Percentiles rank a stretch among this genome's conserved stretches.
These are phyloP conservation scores for Pholiota conissans DNA, from an alignment of 768 basidiomycete species.

Conservation along the genomic window DNA sequence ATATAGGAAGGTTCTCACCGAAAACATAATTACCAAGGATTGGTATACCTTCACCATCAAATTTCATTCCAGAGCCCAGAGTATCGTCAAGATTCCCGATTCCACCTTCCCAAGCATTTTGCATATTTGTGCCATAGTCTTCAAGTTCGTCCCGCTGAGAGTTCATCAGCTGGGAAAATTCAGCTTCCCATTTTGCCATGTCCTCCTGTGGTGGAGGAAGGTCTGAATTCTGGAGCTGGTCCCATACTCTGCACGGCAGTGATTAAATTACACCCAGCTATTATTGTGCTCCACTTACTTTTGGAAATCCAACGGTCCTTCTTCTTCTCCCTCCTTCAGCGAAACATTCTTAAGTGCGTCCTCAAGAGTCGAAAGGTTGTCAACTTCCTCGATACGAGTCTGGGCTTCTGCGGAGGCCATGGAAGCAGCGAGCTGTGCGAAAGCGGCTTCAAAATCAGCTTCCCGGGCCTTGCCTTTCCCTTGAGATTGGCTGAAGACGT, in stretches of 20 bases:
- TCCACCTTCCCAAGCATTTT: constrained; percentile 62
- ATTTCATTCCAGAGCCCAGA: constrained; percentile 38
- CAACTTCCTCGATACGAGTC: constrained; percentile 56
- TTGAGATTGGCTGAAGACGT: constrained; percentile 32
- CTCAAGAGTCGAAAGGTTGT: constrained; percentile 40
- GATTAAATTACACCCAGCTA: neutral
- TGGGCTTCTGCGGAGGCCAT: constrained; percentile 36
- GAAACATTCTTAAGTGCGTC: constrained; percentile 35
- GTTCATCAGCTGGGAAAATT: constrained; percentile 79
- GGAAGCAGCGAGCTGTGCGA: constrained; percentile 51
- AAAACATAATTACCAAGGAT: constrained; percentile 72
- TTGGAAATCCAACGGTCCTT: constrained; percentile 43
- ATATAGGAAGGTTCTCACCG: constrained; percentile 51
- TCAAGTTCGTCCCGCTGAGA: constrained; percentile 64
- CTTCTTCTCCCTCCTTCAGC: constrained; percentile 31
- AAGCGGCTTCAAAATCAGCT: constrained; percentile 84
- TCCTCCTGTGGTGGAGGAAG: constrained; percentile 60
- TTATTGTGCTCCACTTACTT: constrained; percentile 39
- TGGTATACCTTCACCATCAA: constrained; percentile 77
- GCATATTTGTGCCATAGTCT: constrained; percentile 63
- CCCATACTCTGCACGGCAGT: constrained; percentile 52
- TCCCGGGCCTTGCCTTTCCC: constrained; percentile 83
- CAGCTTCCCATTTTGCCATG: constrained; percentile 78
- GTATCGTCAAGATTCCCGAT: constrained; percentile 43
- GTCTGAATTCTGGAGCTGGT: constrained; percentile 57